These are phyloP conservation scores for Cubamyces sp. DNA, from an alignment of 768 basidiomycete species.

Conservation along the genomic window DNA sequence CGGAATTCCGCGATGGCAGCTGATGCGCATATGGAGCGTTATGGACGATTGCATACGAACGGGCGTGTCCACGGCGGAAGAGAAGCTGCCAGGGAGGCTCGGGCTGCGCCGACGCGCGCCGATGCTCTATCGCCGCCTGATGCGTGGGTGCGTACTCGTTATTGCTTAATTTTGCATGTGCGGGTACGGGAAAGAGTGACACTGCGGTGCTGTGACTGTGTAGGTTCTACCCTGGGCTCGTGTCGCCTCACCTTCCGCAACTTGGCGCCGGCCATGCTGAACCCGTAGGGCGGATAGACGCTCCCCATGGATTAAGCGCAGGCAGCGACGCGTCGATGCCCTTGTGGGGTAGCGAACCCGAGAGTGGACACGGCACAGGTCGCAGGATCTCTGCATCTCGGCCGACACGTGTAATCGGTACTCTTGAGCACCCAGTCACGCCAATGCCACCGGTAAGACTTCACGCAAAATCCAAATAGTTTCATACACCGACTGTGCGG, in stretches of 20 bases:
- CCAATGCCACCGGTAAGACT: conserved; percentile 79
- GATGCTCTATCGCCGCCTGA: conserved; percentile 84
- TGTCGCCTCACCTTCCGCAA: conserved; percentile 40
- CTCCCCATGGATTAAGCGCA: conserved; percentile 23
- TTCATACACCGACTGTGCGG: not conserved
- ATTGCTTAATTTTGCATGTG: not conserved
- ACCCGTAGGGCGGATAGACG: conserved; percentile 26
- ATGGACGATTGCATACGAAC: conserved; percentile 92
- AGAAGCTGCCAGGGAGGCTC: conserved; percentile 85
- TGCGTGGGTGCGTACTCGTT: conserved; percentile 70
- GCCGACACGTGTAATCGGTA: conserved; percentile 62
- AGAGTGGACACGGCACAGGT: conserved; percentile 2
- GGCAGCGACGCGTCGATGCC: not conserved
- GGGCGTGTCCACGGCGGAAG: conserved; percentile 81
- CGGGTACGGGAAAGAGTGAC: not conserved
- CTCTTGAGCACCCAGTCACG: conserved; percentile 76
- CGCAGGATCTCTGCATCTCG: conserved; percentile 28
- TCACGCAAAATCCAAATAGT: not conserved
- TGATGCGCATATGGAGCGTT: conserved; percentile 84
- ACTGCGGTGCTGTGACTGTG: not conserved
- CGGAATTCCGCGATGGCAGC: conserved; percentile 32
- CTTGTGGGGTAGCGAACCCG: not conserved
- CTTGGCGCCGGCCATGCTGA: conserved; percentile 37
- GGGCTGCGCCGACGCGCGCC: conserved; percentile 82
- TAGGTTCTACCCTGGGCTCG: conserved; percentile 58